Percentiles rank a stretch among this genome's conserved stretches.
Conservation (phyloP, 768 basidiomycete species). For the Roridomyces roridus region DNA sequence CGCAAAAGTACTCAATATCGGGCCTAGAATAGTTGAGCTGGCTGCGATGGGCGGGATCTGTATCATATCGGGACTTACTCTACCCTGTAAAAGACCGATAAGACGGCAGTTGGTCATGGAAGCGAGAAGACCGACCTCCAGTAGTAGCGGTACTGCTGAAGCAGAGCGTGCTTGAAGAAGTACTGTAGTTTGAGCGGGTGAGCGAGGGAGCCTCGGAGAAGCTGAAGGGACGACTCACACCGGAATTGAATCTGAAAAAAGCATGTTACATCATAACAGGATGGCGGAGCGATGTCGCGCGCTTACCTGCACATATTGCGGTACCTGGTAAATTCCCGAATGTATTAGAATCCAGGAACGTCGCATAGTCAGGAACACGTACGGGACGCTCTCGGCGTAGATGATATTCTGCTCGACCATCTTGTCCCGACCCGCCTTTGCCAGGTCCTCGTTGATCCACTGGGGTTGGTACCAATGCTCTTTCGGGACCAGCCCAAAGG, state of each 20-base stretch:
- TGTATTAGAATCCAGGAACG: background rate
- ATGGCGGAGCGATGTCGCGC: too few species aligned
- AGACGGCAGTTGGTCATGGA: background rate
- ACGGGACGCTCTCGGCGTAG: slow-evolving; percentile 49
- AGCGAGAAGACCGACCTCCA: slow-evolving; percentile 56
- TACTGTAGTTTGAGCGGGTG: slow-evolving; percentile 49
- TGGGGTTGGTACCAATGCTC: slow-evolving; percentile 76
- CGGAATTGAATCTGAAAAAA: slow-evolving; percentile 75
- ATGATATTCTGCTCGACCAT: slow-evolving; percentile 47
- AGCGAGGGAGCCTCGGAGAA: slow-evolving; percentile 42
- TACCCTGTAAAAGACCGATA: slow-evolving; percentile 28
- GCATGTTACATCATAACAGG: too few species aligned
- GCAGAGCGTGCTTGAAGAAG: slow-evolving; percentile 76
- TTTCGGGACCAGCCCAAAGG: slow-evolving; percentile 62
- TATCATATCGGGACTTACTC: slow-evolving; percentile 38
- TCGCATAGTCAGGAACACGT: slow-evolving; percentile 15
- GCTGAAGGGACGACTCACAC: slow-evolving; percentile 42
- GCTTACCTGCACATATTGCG: slow-evolving; percentile 66
- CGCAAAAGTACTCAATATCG: slow-evolving; percentile 77
- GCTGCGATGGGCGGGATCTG: too few species aligned
- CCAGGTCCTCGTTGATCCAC: slow-evolving; percentile 74
- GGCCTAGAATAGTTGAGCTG: slow-evolving; percentile 51
- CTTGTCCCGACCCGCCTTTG: slow-evolving; percentile 34
- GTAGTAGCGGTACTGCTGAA: slow-evolving; percentile 77
- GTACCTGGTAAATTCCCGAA: slow-evolving; percentile 51